Conservation (phyloP, 805 yeast genomes). For the Candida schatavii region DNA sequence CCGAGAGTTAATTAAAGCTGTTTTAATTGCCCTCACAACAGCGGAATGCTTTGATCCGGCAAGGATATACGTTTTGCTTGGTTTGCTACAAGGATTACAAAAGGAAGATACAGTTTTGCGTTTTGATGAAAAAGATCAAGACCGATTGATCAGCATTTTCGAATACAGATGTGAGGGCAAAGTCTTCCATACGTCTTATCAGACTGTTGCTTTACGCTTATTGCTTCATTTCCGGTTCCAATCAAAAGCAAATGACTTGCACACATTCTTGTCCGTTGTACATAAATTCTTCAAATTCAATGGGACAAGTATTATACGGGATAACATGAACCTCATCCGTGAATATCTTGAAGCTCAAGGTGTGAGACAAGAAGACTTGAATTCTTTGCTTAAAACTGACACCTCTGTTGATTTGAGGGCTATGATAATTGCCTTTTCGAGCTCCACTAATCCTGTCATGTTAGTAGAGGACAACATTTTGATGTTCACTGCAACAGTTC, state of each 20-base stretch:
- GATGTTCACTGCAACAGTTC: background rate
- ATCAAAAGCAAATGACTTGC: constrained; percentile 5
- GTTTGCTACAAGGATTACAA: constrained; percentile 53
- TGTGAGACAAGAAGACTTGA: background rate
- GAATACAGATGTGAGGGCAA: constrained; percentile 47
- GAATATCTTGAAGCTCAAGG: constrained; percentile 11
- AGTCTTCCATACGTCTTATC: constrained; percentile 48
- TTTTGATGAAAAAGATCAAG: constrained; percentile 19
- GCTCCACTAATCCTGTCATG: no score
- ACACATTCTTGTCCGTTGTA: constrained; percentile 25
- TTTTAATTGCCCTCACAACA: constrained; percentile 45
- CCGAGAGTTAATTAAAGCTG: constrained; percentile 21
- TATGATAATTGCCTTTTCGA: no score
- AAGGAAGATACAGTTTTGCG: constrained; percentile 19
- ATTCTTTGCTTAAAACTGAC: background rate
- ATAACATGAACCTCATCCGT: constrained; percentile 13
- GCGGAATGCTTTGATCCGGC: constrained; percentile 67
- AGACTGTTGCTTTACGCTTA: constrained; percentile 49
- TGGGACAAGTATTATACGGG: constrained; percentile 23
- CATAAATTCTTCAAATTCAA: constrained; percentile 40
- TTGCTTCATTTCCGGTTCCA: constrained; percentile 36
- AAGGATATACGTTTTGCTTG: constrained; percentile 56
- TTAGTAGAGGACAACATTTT: background rate
- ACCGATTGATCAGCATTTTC: constrained; percentile 19
- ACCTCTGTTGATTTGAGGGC: no score